These are phyloP conservation scores for Sedum album DNA, from an alignment of 164 flowering plant genomes.

Conservation along the genomic window DNA sequence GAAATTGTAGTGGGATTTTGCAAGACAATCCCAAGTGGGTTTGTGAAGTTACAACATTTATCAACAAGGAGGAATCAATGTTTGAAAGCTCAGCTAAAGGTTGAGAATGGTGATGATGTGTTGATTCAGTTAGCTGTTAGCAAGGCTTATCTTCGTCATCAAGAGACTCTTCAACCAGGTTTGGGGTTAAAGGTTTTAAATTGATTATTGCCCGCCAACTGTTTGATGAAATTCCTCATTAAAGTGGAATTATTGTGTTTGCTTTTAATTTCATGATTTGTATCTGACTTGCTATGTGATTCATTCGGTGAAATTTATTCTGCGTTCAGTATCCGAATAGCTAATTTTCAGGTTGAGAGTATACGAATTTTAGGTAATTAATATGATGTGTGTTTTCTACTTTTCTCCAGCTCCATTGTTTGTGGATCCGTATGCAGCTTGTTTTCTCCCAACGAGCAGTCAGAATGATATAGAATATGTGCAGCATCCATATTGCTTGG, in stretches of 20 bases:
- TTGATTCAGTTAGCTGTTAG: slow-evolving; percentile 39
- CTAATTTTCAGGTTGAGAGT: no score
- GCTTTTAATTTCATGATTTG: no score
- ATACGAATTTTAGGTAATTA: no score
- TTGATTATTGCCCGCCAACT: no score
- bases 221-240: no score
- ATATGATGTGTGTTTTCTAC: no score
- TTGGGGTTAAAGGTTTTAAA: no score
- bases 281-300: no score
- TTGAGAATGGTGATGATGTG: slow-evolving; percentile 28
- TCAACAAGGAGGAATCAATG: slow-evolving; percentile 11
- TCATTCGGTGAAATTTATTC: no score
- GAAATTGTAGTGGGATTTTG: background rate
- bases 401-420: slow-evolving; percentile 63
- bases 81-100: slow-evolving; percentile 26
- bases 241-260: no score
- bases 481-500: slow-evolving; percentile 48
- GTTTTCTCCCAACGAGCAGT: slow-evolving; percentile 31
- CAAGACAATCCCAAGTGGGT: background rate
- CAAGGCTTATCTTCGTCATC: slow-evolving; percentile 62
- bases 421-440: slow-evolving; percentile 65
- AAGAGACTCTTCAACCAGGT: slow-evolving; percentile 54
- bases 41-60: background rate
- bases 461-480: slow-evolving; percentile 19
- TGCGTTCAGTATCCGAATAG: no score